These are phyloP conservation scores for Litchi chinensis DNA, from an alignment of 345 rosid genomes.

Conservation along the genomic window DNA sequence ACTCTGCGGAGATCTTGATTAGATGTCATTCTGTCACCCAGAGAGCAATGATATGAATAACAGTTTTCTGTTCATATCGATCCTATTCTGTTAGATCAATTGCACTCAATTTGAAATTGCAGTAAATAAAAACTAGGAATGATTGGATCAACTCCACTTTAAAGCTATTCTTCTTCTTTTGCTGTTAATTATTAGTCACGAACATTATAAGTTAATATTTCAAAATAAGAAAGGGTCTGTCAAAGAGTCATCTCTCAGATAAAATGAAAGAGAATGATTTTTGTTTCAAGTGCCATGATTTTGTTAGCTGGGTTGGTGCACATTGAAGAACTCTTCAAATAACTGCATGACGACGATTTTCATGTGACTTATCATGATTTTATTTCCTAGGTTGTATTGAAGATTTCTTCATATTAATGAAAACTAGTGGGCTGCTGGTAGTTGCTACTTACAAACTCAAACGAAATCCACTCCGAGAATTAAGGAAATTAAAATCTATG, in stretches of 20 bases:
- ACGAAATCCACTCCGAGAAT: conserved; percentile 1
- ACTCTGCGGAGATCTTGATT: not conserved
- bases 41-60: conserved; percentile 11
- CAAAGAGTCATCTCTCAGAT: too few relatives aligned
- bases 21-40: conserved; percentile 17
- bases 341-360: too few relatives aligned
- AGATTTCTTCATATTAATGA: too few relatives aligned
- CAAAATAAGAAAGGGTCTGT: not conserved
- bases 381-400: too few relatives aligned
- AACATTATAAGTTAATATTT: not conserved
- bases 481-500: not conserved
- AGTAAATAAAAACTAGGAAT: not conserved
- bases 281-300: not conserved
- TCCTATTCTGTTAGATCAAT: not conserved
- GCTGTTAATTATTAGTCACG: not conserved
- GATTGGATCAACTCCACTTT: not conserved
- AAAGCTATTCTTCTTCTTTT: not conserved
- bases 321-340: too few relatives aligned
- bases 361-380: too few relatives aligned
- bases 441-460: not conserved
- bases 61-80: not conserved
- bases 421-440: not conserved
- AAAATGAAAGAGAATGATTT: too few relatives aligned
- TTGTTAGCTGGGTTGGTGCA: not conserved
- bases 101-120: not conserved